Percentiles rank a stretch among this genome's conserved stretches.
Evolutionary conservation across 1,139 yeast genomes (phyloP).

Genomic region (Candida glucosophila): DNA sequence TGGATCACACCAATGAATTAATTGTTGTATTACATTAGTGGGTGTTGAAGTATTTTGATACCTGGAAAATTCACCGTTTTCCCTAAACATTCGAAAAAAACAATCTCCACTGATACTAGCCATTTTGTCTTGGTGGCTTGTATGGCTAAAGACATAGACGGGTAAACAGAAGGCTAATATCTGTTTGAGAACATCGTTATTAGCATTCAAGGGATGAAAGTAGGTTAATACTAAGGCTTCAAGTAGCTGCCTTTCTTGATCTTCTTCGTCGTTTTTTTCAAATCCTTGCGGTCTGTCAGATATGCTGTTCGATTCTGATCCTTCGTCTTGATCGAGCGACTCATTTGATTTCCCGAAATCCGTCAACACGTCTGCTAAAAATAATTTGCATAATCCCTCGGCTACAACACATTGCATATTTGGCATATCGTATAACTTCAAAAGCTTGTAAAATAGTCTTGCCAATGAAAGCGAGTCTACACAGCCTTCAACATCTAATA

Average conservation of each 20-base stretch:
- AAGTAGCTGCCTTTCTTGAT: conserved; percentile 35
- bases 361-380: conserved; percentile 65
- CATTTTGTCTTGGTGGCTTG: conserved; percentile 62
- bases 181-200: conserved; percentile 66
- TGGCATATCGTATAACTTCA: conserved; percentile 50
- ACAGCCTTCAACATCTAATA: conserved; percentile 51
- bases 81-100: conserved; percentile 45
- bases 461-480: conserved; percentile 56
- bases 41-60: conserved; percentile 37
- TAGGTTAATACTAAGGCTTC: conserved; percentile 67
- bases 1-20: conserved; percentile 86
- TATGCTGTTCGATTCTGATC: conserved; percentile 7
- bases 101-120: conserved; percentile 62
- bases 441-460: conserved; percentile 58
- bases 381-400: conserved; percentile 78
- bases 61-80: conserved; percentile 16
- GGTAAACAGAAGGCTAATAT: conserved; percentile 85
- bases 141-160: conserved; percentile 77
- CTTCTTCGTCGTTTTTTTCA: no score
- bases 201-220: conserved; percentile 58
- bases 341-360: conserved; percentile 39
- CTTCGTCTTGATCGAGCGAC: conserved; percentile 4
- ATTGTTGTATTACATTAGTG: conserved; percentile 59
- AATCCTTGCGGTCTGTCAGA: conserved; percentile 7
- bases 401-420: conserved; percentile 75